These are phyloP conservation scores for Cladosporium sp. DNA, from an alignment of 2,329 filamentous ascomycete genomes.

Conservation along the genomic window DNA sequence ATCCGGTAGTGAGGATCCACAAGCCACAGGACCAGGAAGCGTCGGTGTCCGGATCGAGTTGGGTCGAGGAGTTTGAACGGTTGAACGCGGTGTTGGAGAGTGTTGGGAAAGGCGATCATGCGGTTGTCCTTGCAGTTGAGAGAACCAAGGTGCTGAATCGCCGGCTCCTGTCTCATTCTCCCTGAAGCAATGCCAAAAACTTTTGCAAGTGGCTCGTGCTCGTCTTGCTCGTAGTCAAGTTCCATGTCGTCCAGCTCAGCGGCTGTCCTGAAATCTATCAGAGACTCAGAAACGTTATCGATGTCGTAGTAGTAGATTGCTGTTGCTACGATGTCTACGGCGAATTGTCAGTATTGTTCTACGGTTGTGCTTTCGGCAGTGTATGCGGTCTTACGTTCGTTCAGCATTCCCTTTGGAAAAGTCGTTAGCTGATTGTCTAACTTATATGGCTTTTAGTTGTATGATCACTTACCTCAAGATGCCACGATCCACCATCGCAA, in stretches of 20 bases:
- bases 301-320: conserved; percentile 60
- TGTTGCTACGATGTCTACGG: conserved; percentile 39
- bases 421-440: background rate
- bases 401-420: conserved; percentile 5
- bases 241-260: conserved; percentile 10
- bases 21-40: conserved; percentile 56
- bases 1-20: conserved; percentile 53
- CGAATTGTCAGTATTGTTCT: background rate
- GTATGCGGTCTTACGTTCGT: conserved; percentile 6
- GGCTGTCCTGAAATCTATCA: conserved; percentile 47
- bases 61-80: conserved; percentile 49
- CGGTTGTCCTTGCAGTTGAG: conserved; percentile 47
- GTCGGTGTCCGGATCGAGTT: conserved; percentile 51
- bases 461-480: conserved; percentile 25
- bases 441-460: no score
- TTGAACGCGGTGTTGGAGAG: conserved; percentile 49
- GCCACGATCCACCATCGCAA: conserved; percentile 53
- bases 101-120: conserved; percentile 54
- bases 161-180: conserved; percentile 18
- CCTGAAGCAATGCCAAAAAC: conserved; percentile 26
- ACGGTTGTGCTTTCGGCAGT: background rate
- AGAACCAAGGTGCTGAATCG: conserved; percentile 45
- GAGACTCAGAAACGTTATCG: conserved; percentile 55
- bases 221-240: conserved; percentile 17
- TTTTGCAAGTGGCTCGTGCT: conserved; percentile 20